Evolutionary conservation across 2,329 filamentous ascomycete species (phyloP), one percentile per base, ranked within the genome.

Genomic region (Pyrenophora teres): DNA sequence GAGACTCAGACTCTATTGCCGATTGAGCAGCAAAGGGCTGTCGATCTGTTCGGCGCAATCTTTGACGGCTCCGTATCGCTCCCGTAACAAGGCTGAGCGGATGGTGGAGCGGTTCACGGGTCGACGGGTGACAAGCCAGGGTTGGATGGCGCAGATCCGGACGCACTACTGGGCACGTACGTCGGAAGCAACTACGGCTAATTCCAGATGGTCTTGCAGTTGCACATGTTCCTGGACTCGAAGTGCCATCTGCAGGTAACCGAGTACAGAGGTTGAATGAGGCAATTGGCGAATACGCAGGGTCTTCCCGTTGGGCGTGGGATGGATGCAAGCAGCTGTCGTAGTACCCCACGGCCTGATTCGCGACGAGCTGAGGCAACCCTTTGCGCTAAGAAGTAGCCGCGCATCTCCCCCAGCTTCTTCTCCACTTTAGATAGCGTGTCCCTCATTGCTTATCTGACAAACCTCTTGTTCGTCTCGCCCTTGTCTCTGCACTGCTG

Each of bases 341-440:
- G 42, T 46, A 15, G 43, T 31, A 52, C 50, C 52, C 58, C 52
- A 60, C 52, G 41, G 27, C 45, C 43, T 52, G 15, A 15, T 15
- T 15, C 15, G 15, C 15, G 15, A 15, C 15, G 15, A 15, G 15
- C 15, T 15, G 46, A 23, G 44, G 32, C 45, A 40, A 32, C 19
- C 39, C 39, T 50, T 39, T 41, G 48, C 53, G 56, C 58, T 59
- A 55, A 41, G 25, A 40, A 33, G 31, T 45, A 53, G 46, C 40
- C 47, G 51, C 43, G 40, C 50, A 52, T 51, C 56, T 52, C 52
- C 58, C 56, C 59, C 56, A 57, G 51, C 45, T 57, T 58, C 52
- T 48, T 55, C 64, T 68, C 65, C 63, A 65, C 64, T 66, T 64
- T 57, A 62, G 58, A 63, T 64, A 65, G 48, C 54, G 50, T 38